A percentile compares a stretch with the other conserved stretches of the same genome.
These are phyloP conservation scores for Fusarium coffeatum DNA, from an alignment of 2,329 filamentous ascomycete genomes.

Conservation along the genomic window DNA sequence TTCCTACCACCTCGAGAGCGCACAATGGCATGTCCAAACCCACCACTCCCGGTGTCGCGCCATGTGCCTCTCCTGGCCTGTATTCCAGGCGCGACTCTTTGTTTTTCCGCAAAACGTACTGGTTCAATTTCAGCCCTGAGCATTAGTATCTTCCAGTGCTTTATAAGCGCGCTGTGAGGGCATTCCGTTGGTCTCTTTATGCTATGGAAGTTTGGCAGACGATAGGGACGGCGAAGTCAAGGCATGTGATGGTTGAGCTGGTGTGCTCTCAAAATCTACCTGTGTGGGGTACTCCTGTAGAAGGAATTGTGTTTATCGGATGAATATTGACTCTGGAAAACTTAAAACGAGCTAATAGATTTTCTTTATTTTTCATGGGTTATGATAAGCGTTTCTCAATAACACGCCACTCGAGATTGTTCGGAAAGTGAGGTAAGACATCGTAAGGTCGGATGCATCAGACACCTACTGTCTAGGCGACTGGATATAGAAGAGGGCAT, in stretches of 20 bases:
- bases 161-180: neutral
- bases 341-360: slow-evolving; percentile 46
- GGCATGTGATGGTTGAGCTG: slow-evolving; percentile 16
- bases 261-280: slow-evolving; percentile 13
- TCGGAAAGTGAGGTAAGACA: neutral
- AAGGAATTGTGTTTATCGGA: slow-evolving; percentile 31
- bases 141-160: neutral
- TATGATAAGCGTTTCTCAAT: neutral
- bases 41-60: slow-evolving; percentile 1
- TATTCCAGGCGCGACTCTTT: slow-evolving; percentile 7
- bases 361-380: slow-evolving; percentile 32
- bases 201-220: neutral
- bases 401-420: neutral
- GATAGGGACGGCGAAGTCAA: neutral
- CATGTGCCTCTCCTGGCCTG: slow-evolving; percentile 5
- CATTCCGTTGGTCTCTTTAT: neutral
- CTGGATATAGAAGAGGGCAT: neutral
- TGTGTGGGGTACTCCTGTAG: slow-evolving; percentile 3
- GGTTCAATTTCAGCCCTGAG: neutral
- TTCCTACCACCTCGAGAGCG: slow-evolving; percentile 7
- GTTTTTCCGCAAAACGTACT: slow-evolving; percentile 8
- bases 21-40: slow-evolving; percentile 7
- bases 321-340: slow-evolving; percentile 34
- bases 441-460: neutral
- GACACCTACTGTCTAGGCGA: neutral